phyloP scores from a whole-genome alignment of 2,329 filamentous ascomycete genomes.

The Bipolaris gigantea region DNA sequence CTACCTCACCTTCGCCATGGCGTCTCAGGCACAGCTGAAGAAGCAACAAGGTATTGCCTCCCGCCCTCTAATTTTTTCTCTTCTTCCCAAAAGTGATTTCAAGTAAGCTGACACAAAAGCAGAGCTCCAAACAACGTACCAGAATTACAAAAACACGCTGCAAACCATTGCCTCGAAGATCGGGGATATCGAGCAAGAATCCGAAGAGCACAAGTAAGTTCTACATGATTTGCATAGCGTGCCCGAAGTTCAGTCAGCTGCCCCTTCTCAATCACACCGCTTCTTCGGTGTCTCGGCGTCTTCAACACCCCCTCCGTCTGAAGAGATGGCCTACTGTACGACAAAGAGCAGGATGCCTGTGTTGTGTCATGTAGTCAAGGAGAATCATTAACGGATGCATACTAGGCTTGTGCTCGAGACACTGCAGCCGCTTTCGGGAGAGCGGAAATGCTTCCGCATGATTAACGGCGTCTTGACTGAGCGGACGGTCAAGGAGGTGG shows the following conservation, averaged over 20 bases:
- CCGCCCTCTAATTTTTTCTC: no score
- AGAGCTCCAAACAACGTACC: conserved; percentile 82
- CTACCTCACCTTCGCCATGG: conserved; percentile 45
- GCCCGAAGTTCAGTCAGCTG: not conserved
- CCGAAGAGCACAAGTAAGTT: conserved; percentile 94
- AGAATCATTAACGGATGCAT: conserved; percentile 16
- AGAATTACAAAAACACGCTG: conserved; percentile 73
- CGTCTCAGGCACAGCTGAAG: conserved; percentile 60
- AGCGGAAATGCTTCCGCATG: conserved; percentile 97
- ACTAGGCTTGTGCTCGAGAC: conserved; percentile 90
- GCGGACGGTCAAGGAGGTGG: conserved; percentile 87
- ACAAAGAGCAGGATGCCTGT: not conserved
- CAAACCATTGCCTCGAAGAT: conserved; percentile 96
- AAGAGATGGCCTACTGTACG: not conserved
- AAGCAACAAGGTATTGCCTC: conserved; percentile 69
- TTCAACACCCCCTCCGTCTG: not conserved
- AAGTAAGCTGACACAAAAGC: conserved; percentile 13
- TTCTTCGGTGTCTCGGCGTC: not conserved
- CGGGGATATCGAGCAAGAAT: conserved; percentile 94
- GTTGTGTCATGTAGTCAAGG: not conserved
- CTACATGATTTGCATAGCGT: not conserved
- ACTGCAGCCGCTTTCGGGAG: conserved; percentile 74
- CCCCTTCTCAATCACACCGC: conserved; percentile 3
- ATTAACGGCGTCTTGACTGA: conserved; percentile 97
- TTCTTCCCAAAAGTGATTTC: not conserved